Conservation (phyloP, 495 filamentous ascomycete genomes). For the Penicillium ochrochloron region DNA sequence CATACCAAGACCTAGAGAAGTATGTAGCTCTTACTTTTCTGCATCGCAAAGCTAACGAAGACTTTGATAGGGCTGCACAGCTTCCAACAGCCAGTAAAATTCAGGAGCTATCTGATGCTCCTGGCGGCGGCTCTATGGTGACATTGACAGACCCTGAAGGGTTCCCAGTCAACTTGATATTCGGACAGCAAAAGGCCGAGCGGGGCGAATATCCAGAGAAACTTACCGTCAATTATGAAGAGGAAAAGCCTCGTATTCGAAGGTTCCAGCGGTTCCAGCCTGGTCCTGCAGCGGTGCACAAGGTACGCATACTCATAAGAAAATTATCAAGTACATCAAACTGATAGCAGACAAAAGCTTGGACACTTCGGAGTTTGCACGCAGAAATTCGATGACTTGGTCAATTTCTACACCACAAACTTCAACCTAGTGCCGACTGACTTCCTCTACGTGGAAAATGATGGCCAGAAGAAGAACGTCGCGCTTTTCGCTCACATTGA, state of each 20-base stretch:
- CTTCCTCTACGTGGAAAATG: conserved; percentile 34
- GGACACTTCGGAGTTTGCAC: conserved; percentile 74
- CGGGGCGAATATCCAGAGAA: conserved; percentile 28
- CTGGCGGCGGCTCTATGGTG: conserved; percentile 40
- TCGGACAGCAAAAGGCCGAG: conserved; percentile 31
- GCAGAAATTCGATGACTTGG: conserved; percentile 58
- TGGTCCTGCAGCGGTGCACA: conserved; percentile 72
- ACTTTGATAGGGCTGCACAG: conserved; percentile 27
- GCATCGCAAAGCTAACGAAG: neutral
- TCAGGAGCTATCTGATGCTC: conserved; percentile 32
- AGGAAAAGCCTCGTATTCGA: conserved; percentile 36
- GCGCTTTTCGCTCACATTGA: conserved; percentile 69
- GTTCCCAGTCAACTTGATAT: conserved; percentile 40
- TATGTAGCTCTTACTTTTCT: conserved; percentile 6
- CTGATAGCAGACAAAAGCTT: conserved; percentile 37
- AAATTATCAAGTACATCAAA: neutral
- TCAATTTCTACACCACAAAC: conserved; percentile 65
- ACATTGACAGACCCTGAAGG: conserved; percentile 44
- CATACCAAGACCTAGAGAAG: conserved; percentile 57
- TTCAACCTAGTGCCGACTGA: conserved; percentile 69
- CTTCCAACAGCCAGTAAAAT: conserved; percentile 34
- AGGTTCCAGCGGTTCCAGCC: conserved; percentile 45
- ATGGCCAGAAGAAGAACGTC: conserved; percentile 47
- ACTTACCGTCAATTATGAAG: conserved; percentile 34
- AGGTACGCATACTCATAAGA: conserved; percentile 32